phyloP scores from a whole-genome alignment of 1,139 yeast genomes.

The Yarrowia galli region DNA sequence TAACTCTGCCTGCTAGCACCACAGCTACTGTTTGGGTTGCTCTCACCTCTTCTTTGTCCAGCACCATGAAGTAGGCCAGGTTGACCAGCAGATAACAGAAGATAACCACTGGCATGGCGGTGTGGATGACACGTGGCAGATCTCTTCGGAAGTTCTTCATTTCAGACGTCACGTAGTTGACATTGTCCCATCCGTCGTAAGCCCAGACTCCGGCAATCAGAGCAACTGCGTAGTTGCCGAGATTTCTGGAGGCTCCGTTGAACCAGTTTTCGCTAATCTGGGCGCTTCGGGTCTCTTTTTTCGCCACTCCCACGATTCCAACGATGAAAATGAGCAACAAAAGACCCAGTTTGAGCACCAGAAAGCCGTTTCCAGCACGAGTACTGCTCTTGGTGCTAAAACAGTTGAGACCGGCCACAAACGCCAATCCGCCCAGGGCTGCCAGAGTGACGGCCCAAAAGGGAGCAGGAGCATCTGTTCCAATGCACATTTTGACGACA shows the following conservation, averaged over 20 bases:
- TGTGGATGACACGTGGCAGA: constrained; percentile 53
- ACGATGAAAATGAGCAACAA: constrained; percentile 49
- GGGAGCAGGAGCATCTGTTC: constrained; percentile 43
- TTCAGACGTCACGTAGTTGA: constrained; percentile 55
- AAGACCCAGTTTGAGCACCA: constrained; percentile 51
- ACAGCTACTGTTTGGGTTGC: constrained; percentile 52
- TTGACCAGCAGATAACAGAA: constrained; percentile 52
- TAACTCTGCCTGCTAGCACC: constrained; percentile 49
- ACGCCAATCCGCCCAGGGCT: constrained; percentile 49
- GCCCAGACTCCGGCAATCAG: constrained; percentile 57
- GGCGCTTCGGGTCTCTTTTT: constrained; percentile 42
- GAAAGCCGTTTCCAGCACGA: constrained; percentile 50
- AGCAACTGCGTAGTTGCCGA: constrained; percentile 53
- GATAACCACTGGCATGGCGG: constrained; percentile 55
- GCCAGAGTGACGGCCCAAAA: constrained; percentile 45
- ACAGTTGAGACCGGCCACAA: constrained; percentile 49
- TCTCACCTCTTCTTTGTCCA: constrained; percentile 49
- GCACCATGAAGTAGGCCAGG: constrained; percentile 52
- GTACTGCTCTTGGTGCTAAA: constrained; percentile 51
- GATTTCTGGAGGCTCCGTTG: constrained; percentile 47
- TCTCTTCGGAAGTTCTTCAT: constrained; percentile 52
- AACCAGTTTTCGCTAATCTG: constrained; percentile 44
- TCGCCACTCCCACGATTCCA: constrained; percentile 46
- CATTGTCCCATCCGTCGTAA: constrained; percentile 57
- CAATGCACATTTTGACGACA: constrained; percentile 42